Evolutionary conservation across 1,284 basidiomycete genomes (phyloP).

Genomic region (Wallemia mellicola): DNA sequence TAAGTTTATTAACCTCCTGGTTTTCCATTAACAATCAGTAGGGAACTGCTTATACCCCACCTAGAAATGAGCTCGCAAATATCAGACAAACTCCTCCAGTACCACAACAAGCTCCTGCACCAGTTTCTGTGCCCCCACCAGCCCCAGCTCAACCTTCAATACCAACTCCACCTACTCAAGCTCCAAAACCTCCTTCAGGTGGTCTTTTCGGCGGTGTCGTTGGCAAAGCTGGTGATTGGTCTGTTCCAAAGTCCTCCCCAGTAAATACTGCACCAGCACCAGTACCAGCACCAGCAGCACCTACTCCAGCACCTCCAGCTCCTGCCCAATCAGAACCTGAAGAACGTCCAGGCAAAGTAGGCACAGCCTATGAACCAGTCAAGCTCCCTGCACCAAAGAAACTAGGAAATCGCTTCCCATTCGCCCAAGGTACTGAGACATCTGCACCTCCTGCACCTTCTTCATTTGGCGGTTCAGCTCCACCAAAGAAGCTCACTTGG

Average conservation of each 20-base stretch:
- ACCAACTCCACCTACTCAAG: slow-evolving; percentile 20
- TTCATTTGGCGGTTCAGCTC: slow-evolving; percentile 6
- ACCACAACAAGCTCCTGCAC: slow-evolving; percentile 16
- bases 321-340: slow-evolving; percentile 15
- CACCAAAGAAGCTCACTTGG: slow-evolving; percentile 55
- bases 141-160: slow-evolving; percentile 20
- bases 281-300: slow-evolving; percentile 16
- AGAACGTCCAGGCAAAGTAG: slow-evolving; percentile 45
- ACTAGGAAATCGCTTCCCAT: slow-evolving; percentile 50
- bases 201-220: slow-evolving; percentile 1
- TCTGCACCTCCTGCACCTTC: slow-evolving; percentile 7
- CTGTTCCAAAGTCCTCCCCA: neutral
- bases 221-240: slow-evolving; percentile 2
- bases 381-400: slow-evolving; percentile 53
- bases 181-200: slow-evolving; percentile 16
- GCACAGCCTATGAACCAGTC: slow-evolving; percentile 64
- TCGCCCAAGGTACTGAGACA: slow-evolving; percentile 16
- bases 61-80: slow-evolving; percentile 12
- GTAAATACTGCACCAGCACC: slow-evolving; percentile 2
- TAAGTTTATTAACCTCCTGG: neutral
- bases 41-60: slow-evolving; percentile 14
- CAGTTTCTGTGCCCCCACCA: slow-evolving; percentile 15
- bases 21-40: slow-evolving; percentile 3
- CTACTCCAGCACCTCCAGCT: slow-evolving; percentile 17
- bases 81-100: slow-evolving; percentile 15